Base-by-base conservation (phyloP, 176 grass and related monocot genomes). In the Eleusine coracana region DNA sequence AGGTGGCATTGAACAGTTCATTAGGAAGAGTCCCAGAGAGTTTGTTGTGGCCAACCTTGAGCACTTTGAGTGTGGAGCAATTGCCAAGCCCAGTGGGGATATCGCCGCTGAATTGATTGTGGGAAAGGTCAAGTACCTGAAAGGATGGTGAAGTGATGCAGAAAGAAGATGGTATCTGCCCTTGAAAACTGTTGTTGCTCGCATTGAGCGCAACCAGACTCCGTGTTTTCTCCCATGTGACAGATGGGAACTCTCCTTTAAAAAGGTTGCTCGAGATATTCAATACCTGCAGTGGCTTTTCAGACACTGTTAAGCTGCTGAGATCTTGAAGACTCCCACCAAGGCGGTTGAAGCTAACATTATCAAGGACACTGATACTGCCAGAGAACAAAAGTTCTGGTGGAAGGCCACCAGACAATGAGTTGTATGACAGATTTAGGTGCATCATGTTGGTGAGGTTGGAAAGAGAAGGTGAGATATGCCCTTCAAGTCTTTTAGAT, bases 211-310 rank as follows among this genome's bases (percentile, higher is more conserved):
- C 49, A 0, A 37, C 0, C 68, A 87, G 54, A 79, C 74, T 90
- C 10, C 31, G 1, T 27, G 39, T 83, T 38, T 4, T 6, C 14
- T 51, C 1, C 87, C 71, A 89, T 70, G 39, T 51, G 29, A 51
- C 17, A 29, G 71, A 68, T 14, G 71, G 58, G 25, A 91, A 86
- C 29, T 75, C 6, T 13, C 76, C 86, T 6, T 66, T 25, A 31
- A 92, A 78, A 34, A 66, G 27, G 54, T 92, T 92, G 63, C 86
- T 92, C 10, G 89, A 92, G 12, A 92, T 68, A 14, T 92, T 86
- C 0, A 92, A 52, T 78, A 89, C 82, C 77, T 75, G 14, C 0
- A 92, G 61, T 27, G 79, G 74, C 2, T 1, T 40, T 0, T 1
- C 10, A 2, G 55, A 3, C 0, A 46, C 44, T 46, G 44, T 46